Evolutionary conservation across 2,329 filamentous ascomycete genomes (phyloP).

Genomic region (Sporothrix schenckii): DNA sequence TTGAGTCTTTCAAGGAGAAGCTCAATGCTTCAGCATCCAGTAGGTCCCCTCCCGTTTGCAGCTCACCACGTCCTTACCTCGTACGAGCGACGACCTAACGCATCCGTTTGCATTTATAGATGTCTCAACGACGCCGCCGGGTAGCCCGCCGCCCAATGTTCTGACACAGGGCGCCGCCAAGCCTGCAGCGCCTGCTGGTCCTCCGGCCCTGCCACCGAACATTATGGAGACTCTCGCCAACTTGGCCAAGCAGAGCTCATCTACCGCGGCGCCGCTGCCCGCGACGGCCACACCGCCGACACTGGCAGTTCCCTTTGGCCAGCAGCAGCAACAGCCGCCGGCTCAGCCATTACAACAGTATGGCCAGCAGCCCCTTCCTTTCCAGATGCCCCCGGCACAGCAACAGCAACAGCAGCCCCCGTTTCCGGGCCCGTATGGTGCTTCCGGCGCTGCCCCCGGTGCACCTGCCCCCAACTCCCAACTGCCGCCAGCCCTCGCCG

Average conservation of each 20-base stretch:
- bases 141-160: constrained; percentile 58
- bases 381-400: constrained; percentile 42
- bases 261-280: constrained; percentile 50
- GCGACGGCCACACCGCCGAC: constrained; percentile 30
- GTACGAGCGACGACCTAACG: background rate
- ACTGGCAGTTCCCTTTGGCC: constrained; percentile 33
- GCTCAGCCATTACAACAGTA: constrained; percentile 43
- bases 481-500: constrained; percentile 29
- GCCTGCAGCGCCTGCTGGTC: constrained; percentile 46
- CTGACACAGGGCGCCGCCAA: constrained; percentile 41
- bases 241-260: constrained; percentile 74
- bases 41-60: constrained; percentile 54
- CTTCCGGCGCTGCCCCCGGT: constrained; percentile 38
- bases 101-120: constrained; percentile 51
- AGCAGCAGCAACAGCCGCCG: constrained; percentile 36
- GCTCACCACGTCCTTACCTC: constrained; percentile 30
- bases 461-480: constrained; percentile 37
- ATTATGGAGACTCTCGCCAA: constrained; percentile 80
- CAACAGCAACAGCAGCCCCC: constrained; percentile 38
- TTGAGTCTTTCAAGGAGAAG: constrained; percentile 81
- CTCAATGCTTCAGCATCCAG: constrained; percentile 64
- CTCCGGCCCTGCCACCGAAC: constrained; percentile 51
- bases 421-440: constrained; percentile 39
- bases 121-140: constrained; percentile 71
- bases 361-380: constrained; percentile 48